Conservation (phyloP, 352 stramenopile genomes). For the Phytophthora podocarpi region DNA sequence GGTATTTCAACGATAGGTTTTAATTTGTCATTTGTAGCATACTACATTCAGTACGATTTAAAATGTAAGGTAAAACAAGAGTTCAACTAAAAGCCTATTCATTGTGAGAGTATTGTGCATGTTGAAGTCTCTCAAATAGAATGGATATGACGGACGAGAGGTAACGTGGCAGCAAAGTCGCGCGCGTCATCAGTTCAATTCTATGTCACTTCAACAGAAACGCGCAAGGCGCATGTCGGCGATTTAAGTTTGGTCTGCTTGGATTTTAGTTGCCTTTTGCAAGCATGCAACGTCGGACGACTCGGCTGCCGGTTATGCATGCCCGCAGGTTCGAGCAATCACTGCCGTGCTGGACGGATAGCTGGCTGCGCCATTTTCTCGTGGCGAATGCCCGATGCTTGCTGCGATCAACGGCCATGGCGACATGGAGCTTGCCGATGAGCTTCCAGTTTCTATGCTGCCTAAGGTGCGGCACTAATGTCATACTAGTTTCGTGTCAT, state of each 20-base stretch:
- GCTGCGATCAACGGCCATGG: constrained; percentile 10
- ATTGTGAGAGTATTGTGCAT: too few relatives aligned
- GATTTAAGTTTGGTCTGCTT: constrained; percentile 12
- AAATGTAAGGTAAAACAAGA: too few relatives aligned
- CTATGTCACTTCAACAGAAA: constrained; percentile 8
- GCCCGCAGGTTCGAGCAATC: not conserved
- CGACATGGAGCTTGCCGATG: not conserved
- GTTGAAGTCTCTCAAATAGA: constrained; percentile 15
- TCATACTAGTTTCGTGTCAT: not conserved
- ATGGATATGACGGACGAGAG: constrained; percentile 6
- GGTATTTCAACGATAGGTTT: not conserved
- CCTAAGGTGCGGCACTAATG: too few relatives aligned
- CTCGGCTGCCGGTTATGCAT: not conserved
- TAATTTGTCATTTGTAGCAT: too few relatives aligned
- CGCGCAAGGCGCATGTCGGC: not conserved
- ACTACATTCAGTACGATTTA: too few relatives aligned
- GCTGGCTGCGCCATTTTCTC: constrained; percentile 1
- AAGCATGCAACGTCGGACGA: constrained; percentile 4
- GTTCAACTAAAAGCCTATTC: too few relatives aligned
- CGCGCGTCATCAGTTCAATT: constrained; percentile 19
- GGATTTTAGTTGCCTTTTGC: constrained; percentile 2
- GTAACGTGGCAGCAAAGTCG: constrained; percentile 11
- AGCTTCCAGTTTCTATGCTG: not conserved
- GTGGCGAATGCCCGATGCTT: not conserved
- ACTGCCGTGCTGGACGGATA: not conserved